These are phyloP conservation scores for Fistulina hepatica DNA, from an alignment of 1,284 basidiomycete genomes.

Conservation along the genomic window DNA sequence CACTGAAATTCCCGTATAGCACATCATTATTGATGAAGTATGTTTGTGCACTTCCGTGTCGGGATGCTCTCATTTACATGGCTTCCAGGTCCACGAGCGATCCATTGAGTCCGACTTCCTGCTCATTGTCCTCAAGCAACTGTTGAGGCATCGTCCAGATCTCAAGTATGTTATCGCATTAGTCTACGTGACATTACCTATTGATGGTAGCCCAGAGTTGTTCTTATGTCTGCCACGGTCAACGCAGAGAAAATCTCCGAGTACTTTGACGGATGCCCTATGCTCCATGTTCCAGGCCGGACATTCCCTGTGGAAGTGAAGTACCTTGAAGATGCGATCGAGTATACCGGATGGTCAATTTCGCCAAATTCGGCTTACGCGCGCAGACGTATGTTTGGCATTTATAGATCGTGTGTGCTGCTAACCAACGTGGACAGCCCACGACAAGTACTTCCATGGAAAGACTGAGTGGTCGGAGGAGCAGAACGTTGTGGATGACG, in stretches of 20 bases:
- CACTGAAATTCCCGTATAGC: constrained; percentile 29
- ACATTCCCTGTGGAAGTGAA: constrained; percentile 89
- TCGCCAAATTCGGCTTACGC: constrained; percentile 83
- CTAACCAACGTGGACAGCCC: constrained; percentile 20
- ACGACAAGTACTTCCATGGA: constrained; percentile 55
- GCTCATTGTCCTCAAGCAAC: constrained; percentile 88
- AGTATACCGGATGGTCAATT: constrained; percentile 79
- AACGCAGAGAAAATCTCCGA: constrained; percentile 91
- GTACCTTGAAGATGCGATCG: constrained; percentile 90
- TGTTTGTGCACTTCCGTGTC: constrained; percentile 10
- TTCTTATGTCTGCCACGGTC: constrained; percentile 97
- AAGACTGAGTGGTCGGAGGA: constrained; percentile 76
- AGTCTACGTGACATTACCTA: constrained; percentile 2
- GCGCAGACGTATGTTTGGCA: constrained; percentile 41
- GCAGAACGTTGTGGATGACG: constrained; percentile 42
- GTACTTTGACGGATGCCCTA: constrained; percentile 88
- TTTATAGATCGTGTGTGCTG: constrained; percentile 5
- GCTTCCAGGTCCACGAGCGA: constrained; percentile 81
- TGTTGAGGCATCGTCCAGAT: constrained; percentile 70
- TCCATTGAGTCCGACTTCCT: constrained; percentile 98
- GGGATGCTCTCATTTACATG: not conserved
- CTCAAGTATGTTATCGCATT: constrained; percentile 52
- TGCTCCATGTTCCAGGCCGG: constrained; percentile 86
- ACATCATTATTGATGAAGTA: constrained; percentile 85
- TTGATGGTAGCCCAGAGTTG: constrained; percentile 46